These are phyloP conservation scores for Hura crepitans DNA, from an alignment of 441 rosid genomes.

Conservation along the genomic window DNA sequence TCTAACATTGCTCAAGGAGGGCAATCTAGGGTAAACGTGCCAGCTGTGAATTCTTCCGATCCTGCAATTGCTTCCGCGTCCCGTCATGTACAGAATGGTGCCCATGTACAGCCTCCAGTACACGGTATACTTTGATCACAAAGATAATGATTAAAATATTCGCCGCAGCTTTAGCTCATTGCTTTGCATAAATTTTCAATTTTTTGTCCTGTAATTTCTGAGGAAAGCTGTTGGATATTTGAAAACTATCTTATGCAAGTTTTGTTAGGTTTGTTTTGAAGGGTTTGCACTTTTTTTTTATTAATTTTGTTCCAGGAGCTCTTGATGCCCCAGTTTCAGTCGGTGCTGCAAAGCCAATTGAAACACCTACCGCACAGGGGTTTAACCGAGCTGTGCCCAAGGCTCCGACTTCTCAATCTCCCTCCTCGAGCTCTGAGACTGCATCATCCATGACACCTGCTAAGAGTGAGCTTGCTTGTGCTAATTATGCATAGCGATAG, in stretches of 20 bases:
- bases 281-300: slow-evolving; percentile 1
- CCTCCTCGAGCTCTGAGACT: slow-evolving; percentile 51
- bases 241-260: not conserved
- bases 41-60: slow-evolving; percentile 43
- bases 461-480: slow-evolving; percentile 43
- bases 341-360: slow-evolving; percentile 39
- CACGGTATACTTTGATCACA: slow-evolving; percentile 48
- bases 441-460: slow-evolving; percentile 37
- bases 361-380: slow-evolving; percentile 38
- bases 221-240: not conserved
- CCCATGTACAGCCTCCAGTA: slow-evolving; percentile 44
- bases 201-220: slow-evolving; percentile 1
- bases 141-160: not conserved
- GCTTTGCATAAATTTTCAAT: not conserved
- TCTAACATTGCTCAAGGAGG: slow-evolving; percentile 65
- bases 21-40: slow-evolving; percentile 57
- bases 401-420: slow-evolving; percentile 70
- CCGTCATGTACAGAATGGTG: slow-evolving; percentile 55
- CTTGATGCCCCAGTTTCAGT: slow-evolving; percentile 44
- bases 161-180: not conserved
- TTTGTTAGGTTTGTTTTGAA: not conserved
- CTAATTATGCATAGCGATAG: not conserved
- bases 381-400: slow-evolving; percentile 60
- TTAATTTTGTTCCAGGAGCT: slow-evolving; percentile 35
- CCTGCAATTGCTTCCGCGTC: slow-evolving; percentile 35